Evolutionary conservation across 106 monocot species (phyloP).

Genomic region (Chionographis japonica): DNA sequence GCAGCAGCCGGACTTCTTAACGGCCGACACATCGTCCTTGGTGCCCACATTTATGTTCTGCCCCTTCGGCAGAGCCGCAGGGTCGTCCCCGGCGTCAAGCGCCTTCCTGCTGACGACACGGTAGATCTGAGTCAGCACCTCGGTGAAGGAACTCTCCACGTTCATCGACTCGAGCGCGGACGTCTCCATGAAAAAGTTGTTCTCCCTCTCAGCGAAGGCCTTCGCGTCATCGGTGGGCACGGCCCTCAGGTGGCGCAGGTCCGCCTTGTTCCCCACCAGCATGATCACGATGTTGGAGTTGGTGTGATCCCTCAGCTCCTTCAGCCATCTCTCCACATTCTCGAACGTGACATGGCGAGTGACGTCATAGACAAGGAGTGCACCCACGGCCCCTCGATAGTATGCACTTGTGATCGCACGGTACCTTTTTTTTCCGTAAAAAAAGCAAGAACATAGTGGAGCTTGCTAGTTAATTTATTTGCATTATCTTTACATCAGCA

Average conservation of each 20-base stretch:
- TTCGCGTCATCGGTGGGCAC: slow-evolving; percentile 34
- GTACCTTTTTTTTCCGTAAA: slow-evolving; percentile 14
- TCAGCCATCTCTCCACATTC: slow-evolving; percentile 52
- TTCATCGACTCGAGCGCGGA: slow-evolving; percentile 45
- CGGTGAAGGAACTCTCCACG: slow-evolving; percentile 40
- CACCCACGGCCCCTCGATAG: slow-evolving; percentile 51
- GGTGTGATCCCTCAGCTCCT: slow-evolving; percentile 45
- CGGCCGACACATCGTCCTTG: slow-evolving; percentile 13
- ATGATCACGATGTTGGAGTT: slow-evolving; percentile 38
- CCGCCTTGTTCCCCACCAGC: slow-evolving; percentile 57
- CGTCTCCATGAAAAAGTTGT: slow-evolving; percentile 54
- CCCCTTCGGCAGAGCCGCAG: slow-evolving; percentile 15
- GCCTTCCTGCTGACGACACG: slow-evolving; percentile 33
- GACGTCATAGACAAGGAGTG: slow-evolving; percentile 40
- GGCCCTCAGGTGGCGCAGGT: slow-evolving; percentile 44
- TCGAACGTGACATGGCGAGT: slow-evolving; percentile 44
- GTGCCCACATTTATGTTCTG: slow-evolving; percentile 13
- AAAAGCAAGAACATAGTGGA: neutral
- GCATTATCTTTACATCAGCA: too few relatives aligned
- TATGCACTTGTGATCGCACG: slow-evolving; percentile 49
- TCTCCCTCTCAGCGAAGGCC: slow-evolving; percentile 48
- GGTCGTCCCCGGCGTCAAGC: slow-evolving; percentile 26
- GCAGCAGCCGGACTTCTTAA: slow-evolving; percentile 18
- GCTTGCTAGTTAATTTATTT: too few relatives aligned
- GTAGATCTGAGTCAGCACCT: slow-evolving; percentile 35